A percentile compares a stretch with the other conserved stretches of the same genome.
These are phyloP conservation scores for Petasospora rhodanensis DNA, from an alignment of 1,139 yeast species.

Conservation along the genomic window DNA sequence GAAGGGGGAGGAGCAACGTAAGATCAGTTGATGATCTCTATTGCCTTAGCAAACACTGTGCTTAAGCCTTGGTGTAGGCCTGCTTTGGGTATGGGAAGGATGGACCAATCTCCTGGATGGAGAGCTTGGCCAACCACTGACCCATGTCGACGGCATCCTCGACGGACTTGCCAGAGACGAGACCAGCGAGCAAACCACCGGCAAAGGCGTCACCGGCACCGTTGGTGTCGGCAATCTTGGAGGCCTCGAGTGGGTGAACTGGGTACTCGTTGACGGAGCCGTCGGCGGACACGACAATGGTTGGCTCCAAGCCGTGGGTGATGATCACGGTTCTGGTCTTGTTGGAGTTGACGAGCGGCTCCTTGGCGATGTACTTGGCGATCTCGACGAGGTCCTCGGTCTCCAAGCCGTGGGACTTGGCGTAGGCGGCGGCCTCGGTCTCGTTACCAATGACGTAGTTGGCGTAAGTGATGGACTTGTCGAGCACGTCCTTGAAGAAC, in stretches of 20 bases:
- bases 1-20: background rate
- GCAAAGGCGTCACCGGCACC: slow-evolving; percentile 99
- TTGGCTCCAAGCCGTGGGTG: slow-evolving; percentile 91
- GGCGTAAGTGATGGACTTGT: slow-evolving; percentile 75
- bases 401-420: slow-evolving; percentile 70
- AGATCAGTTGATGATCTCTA: slow-evolving; percentile 15
- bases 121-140: slow-evolving; percentile 93
- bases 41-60: no score
- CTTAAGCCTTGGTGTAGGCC: slow-evolving; percentile 32
- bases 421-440: slow-evolving; percentile 93
- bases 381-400: slow-evolving; percentile 66
- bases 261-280: slow-evolving; percentile 48
- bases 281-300: slow-evolving; percentile 64
- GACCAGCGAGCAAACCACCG: slow-evolving; percentile 91
- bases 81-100: slow-evolving; percentile 77
- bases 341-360: slow-evolving; percentile 69
- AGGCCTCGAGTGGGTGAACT: slow-evolving; percentile 65
- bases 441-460: slow-evolving; percentile 94
- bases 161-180: slow-evolving; percentile 68
- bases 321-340: slow-evolving; percentile 81
- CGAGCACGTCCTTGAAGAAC: slow-evolving; percentile 91
- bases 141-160: slow-evolving; percentile 73
- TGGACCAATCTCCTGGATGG: slow-evolving; percentile 93
- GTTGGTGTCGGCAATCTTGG: slow-evolving; percentile 82
- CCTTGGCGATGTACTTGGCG: slow-evolving; percentile 76